Conservation (phyloP, 495 filamentous ascomycete genomes). For the Aspergillus taichungensis region DNA sequence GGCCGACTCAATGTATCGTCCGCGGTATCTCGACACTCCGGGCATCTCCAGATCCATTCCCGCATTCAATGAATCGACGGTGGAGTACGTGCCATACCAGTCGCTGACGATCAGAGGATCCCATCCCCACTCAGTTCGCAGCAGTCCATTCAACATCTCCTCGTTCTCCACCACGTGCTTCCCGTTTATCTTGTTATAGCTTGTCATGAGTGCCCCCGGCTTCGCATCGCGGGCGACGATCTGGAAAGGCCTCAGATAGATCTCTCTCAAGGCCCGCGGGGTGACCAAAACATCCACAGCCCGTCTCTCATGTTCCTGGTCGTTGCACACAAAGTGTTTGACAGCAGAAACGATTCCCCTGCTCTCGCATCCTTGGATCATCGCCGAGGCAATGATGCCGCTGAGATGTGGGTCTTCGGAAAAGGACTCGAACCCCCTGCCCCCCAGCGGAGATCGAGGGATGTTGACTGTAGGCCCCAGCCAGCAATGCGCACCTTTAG, state of each 20-base stretch:
- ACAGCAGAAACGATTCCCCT: slow-evolving; percentile 50
- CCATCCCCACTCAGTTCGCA: slow-evolving; percentile 62
- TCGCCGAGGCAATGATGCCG: slow-evolving; percentile 48
- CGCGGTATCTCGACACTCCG: slow-evolving; percentile 49
- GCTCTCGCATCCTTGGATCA: slow-evolving; percentile 54
- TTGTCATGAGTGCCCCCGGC: slow-evolving; percentile 62
- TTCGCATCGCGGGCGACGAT: slow-evolving; percentile 52
- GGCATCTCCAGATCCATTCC: slow-evolving; percentile 68
- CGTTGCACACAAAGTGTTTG: slow-evolving; percentile 68
- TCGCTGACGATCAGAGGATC: slow-evolving; percentile 34
- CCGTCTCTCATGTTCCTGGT: slow-evolving; percentile 58
- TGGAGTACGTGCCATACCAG: slow-evolving; percentile 50
- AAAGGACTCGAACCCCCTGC: slow-evolving; percentile 62
- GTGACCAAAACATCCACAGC: slow-evolving; percentile 53
- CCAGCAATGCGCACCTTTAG: slow-evolving; percentile 56
- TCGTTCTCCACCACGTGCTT: slow-evolving; percentile 54
- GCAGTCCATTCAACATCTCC: slow-evolving; percentile 42
- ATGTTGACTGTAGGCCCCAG: slow-evolving; percentile 67
- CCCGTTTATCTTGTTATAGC: slow-evolving; percentile 69
- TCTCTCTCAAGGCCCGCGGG: slow-evolving; percentile 59
- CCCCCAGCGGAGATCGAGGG: slow-evolving; percentile 59
- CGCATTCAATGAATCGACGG: slow-evolving; percentile 48
- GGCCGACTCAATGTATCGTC: slow-evolving; percentile 27
- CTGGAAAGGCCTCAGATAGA: slow-evolving; percentile 66
- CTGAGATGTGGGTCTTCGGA: slow-evolving; percentile 62